Evolutionary conservation across 768 basidiomycete species (phyloP).

Genomic region (Termitomyces sp.): DNA sequence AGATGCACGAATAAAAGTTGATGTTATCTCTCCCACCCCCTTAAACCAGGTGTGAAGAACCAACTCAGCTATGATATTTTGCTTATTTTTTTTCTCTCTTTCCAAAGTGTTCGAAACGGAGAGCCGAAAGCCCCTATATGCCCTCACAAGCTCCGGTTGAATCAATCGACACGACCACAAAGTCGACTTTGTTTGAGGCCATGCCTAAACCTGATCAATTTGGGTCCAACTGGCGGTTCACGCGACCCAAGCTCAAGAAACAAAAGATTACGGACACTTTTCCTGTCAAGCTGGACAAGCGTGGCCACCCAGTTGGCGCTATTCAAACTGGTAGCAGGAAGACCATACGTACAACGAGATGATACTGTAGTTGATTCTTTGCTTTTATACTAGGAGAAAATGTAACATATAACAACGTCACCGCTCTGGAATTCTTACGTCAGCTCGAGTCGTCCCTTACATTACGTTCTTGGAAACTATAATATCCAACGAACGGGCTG

Average conservation of each 20-base stretch:
- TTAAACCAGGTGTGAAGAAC: background rate
- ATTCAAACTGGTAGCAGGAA: constrained; percentile 37
- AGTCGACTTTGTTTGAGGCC: constrained; percentile 24
- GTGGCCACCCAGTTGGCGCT: constrained; percentile 27
- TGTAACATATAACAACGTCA: background rate
- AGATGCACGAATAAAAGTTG: background rate
- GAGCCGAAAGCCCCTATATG: background rate
- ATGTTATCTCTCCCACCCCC: background rate
- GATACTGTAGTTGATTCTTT: background rate
- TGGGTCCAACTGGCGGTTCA: constrained; percentile 30
- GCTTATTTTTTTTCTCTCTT: background rate
- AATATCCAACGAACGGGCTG: background rate
- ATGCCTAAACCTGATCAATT: constrained; percentile 33
- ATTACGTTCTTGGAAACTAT: too few species aligned
- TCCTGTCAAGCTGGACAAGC: constrained; percentile 32
- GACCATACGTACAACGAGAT: constrained; percentile 4
- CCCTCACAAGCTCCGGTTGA: background rate
- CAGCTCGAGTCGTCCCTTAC: background rate
- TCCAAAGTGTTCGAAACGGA: constrained; percentile 1
- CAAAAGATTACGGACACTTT: constrained; percentile 16
- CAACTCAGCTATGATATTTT: background rate
- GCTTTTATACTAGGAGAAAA: background rate
- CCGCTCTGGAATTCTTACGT: background rate
- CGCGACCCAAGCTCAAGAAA: constrained; percentile 6
- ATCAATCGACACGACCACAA: background rate